Percentiles rank a stretch among this genome's conserved stretches.
Conservation (phyloP, 768 basidiomycete genomes). For the Daedaleopsis sinensis region DNA sequence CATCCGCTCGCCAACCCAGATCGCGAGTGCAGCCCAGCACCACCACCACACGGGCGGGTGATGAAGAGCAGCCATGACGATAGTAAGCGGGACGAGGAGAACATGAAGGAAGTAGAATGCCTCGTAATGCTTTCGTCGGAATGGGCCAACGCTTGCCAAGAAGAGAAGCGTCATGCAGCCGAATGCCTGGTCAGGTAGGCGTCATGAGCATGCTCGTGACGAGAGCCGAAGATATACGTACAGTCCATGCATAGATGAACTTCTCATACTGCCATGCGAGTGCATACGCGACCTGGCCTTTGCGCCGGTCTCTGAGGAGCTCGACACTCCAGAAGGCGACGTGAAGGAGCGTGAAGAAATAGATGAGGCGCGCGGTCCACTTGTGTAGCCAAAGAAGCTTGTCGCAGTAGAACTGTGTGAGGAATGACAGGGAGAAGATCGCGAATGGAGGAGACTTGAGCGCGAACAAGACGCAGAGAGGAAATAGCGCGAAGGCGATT, state of each 20-base stretch:
- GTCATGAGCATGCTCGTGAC: background rate
- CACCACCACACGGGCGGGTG: slow-evolving; percentile 69
- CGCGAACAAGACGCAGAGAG: slow-evolving; percentile 69
- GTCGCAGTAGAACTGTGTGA: slow-evolving; percentile 72
- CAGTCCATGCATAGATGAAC: slow-evolving; percentile 66
- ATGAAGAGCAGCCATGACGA: slow-evolving; percentile 65
- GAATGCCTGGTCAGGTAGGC: slow-evolving; percentile 50
- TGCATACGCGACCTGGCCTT: slow-evolving; percentile 45
- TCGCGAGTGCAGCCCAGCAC: slow-evolving; percentile 61
- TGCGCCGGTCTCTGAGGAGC: slow-evolving; percentile 54
- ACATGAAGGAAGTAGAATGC: slow-evolving; percentile 69
- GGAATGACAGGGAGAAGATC: slow-evolving; percentile 62
- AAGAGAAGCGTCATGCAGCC: slow-evolving; percentile 54
- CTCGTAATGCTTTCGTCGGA: slow-evolving; percentile 61
- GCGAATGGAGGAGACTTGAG: slow-evolving; percentile 76
- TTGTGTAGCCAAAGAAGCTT: slow-evolving; percentile 73
- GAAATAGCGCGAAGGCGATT: slow-evolving; percentile 73
- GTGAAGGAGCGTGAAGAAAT: slow-evolving; percentile 62
- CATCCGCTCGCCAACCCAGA: slow-evolving; percentile 67
- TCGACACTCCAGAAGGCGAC: slow-evolving; percentile 73
- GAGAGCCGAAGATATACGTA: slow-evolving; percentile 29
- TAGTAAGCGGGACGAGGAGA: slow-evolving; percentile 60
- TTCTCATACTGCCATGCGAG: slow-evolving; percentile 61
- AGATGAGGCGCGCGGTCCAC: slow-evolving; percentile 72
- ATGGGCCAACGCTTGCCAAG: slow-evolving; percentile 49